Percentiles rank a stretch among this genome's conserved stretches.
phyloP scores from a whole-genome alignment of 139 green algal genomes.

The Micractinium conductrix region DNA sequence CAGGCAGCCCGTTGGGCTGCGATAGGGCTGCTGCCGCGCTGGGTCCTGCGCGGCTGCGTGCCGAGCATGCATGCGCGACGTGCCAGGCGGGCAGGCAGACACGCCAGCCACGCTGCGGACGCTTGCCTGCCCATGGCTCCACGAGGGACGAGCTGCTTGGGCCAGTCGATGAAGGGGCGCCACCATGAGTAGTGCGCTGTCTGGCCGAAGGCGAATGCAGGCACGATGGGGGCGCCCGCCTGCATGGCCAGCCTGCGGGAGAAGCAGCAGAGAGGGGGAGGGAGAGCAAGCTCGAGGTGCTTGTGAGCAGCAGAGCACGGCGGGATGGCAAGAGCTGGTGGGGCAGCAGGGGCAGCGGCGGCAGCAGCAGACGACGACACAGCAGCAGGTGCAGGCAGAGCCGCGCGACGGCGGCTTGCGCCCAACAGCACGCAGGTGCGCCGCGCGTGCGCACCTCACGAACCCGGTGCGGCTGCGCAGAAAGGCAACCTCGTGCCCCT shows the following conservation, averaged over 20 bases:
- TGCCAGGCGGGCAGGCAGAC: neutral
- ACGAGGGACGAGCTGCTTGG: neutral
- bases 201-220: constrained; percentile 92
- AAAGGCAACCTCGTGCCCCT: constrained; percentile 69
- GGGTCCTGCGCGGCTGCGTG: no score
- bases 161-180: constrained; percentile 47
- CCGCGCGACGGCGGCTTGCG: neutral
- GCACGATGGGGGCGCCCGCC: constrained; percentile 72
- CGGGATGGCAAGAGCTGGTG: neutral
- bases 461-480: constrained; percentile 76
- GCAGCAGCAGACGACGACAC: neutral
- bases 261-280: neutral
- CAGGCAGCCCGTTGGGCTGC: no score
- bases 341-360: neutral
- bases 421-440: no score
- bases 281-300: no score
- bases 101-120: neutral
- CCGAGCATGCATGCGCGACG: no score
- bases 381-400: neutral
- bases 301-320: no score
- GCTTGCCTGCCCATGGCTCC: constrained; percentile 12
- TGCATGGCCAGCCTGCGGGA: constrained; percentile 68
- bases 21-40: no score
- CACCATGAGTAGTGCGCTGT: constrained; percentile 69
- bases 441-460: constrained; percentile 45